Evolutionary conservation across 768 basidiomycete genomes (phyloP), one percentile per base, ranked within the genome.

Genomic region (Termitomyces titanicus): DNA sequence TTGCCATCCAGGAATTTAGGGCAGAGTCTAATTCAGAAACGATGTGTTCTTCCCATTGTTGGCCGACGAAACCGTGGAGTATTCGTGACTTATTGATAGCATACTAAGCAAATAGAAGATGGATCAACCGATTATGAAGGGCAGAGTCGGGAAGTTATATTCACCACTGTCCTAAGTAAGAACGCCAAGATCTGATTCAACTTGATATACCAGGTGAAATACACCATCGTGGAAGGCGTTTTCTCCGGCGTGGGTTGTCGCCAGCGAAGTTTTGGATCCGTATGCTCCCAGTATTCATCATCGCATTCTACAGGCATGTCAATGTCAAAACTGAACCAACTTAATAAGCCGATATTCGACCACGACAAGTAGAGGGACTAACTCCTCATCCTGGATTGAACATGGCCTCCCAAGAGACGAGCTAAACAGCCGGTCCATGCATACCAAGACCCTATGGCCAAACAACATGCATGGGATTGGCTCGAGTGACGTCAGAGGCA

Each of bases 311-410:
- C 68, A 2, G 80, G 82, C 24, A 87, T 69, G 54, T 90, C 89
- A 3, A 88, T 68, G 61, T 92, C 90, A 61, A 90, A 89, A 62
- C 89, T 91, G 54, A 4, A 25, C 29, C 29, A 29, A 13, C 11
- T 35, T 22, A 29, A 27, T 49, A 13, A 49, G 48, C 25, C 20
- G 25, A 7, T n/a, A n/a, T 13, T 55, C 37, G 35, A 20, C 0
- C 3, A 50, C n/a, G 10, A 10, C 67, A 29, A 55, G 34, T 5
- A 51, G 13, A 47, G n/a, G 34, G 25, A 71, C 85, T 51, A 61
- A 85, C 84, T 91, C 89, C 69, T 89, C 89, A 59, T 93, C 90
- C 48, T 88, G 86, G 10, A 93, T 81, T 2, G 86, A 83, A 62
- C 86, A 83, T 1, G 89, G 88, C 18, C 92, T 74, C 10, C 92